These are phyloP conservation scores for Penicillium verrucosum DNA, from an alignment of 2,329 filamentous ascomycete genomes.

Conservation along the genomic window DNA sequence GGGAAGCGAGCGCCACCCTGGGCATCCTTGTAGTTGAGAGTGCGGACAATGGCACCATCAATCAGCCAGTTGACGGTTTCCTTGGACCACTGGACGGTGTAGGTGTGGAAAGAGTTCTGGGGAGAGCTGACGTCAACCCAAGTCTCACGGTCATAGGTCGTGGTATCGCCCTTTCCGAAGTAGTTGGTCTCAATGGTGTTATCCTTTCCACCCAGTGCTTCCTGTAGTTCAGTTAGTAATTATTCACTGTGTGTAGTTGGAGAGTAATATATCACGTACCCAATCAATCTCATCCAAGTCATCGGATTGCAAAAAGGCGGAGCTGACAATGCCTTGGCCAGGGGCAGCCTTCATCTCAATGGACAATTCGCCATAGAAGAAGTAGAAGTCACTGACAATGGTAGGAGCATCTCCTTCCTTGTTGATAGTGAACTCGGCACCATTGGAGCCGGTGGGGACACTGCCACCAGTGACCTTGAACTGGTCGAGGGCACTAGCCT, in stretches of 20 bases:
- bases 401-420: conserved; percentile 79
- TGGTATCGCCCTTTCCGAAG: conserved; percentile 86
- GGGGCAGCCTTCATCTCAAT: conserved; percentile 81
- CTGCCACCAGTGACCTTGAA: conserved; percentile 67
- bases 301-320: conserved; percentile 88
- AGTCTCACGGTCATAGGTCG: conserved; percentile 76
- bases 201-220: conserved; percentile 37
- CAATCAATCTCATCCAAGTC: conserved; percentile 93
- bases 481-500: conserved; percentile 53
- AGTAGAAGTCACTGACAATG: conserved; percentile 86
- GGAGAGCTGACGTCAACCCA: conserved; percentile 67
- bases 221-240: conserved; percentile 46
- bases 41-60: conserved; percentile 60
- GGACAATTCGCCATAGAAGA: conserved; percentile 94
- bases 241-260: conserved; percentile 41
- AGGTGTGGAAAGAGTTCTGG: conserved; percentile 45
- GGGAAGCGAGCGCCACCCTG: conserved; percentile 60
- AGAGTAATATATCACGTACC: conserved; percentile 65
- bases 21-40: conserved; percentile 59
- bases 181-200: conserved; percentile 74
- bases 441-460: conserved; percentile 65
- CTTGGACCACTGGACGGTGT: conserved; percentile 63
- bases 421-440: conserved; percentile 76
- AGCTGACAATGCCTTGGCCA: conserved; percentile 87
- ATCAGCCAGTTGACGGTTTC: conserved; percentile 63